Evolutionary conservation across 345 rosid species (phyloP).

Genomic region (Pseudoturritis turrita): DNA sequence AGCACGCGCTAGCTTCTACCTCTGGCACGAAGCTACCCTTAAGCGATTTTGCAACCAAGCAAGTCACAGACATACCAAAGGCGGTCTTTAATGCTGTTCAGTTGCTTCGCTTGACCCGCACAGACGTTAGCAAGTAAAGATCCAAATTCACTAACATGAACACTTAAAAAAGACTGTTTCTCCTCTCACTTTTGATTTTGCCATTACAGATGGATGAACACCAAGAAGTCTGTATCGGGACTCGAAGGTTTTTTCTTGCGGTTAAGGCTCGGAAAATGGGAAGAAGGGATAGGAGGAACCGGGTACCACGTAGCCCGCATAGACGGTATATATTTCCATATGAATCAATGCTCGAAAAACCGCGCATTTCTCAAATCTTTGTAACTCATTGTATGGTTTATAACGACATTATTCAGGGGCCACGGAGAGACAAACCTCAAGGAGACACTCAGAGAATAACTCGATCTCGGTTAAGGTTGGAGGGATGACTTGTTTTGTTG

Average conservation of each 20-base stretch:
- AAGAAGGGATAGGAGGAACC: conserved; percentile 63
- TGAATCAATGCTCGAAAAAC: background rate
- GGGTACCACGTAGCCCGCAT: conserved; percentile 75
- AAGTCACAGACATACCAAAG: conserved; percentile 36
- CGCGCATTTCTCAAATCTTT: background rate
- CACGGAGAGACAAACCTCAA: conserved; percentile 24
- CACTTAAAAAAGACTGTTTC: background rate
- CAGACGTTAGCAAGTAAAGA: conserved; percentile 65
- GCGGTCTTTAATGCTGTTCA: conserved; percentile 52
- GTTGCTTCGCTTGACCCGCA: conserved; percentile 65
- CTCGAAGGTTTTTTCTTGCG: conserved; percentile 82
- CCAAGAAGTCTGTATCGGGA: conserved; percentile 37
- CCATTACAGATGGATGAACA: conserved; percentile 55
- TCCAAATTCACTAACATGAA: background rate
- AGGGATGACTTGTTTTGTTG: conserved; percentile 56
- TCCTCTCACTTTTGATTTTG: background rate
- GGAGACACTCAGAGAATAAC: conserved; percentile 17
- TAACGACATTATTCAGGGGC: background rate
- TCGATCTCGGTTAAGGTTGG: conserved; percentile 50
- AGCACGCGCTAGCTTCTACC: conserved; percentile 34
- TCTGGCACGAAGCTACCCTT: conserved; percentile 30
- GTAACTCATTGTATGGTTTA: background rate
- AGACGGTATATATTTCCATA: conserved; percentile 39
- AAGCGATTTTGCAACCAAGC: background rate
- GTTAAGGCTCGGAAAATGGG: conserved; percentile 77